Conservation (phyloP, 495 filamentous ascomycete species). For the Podospora tetraspora region DNA sequence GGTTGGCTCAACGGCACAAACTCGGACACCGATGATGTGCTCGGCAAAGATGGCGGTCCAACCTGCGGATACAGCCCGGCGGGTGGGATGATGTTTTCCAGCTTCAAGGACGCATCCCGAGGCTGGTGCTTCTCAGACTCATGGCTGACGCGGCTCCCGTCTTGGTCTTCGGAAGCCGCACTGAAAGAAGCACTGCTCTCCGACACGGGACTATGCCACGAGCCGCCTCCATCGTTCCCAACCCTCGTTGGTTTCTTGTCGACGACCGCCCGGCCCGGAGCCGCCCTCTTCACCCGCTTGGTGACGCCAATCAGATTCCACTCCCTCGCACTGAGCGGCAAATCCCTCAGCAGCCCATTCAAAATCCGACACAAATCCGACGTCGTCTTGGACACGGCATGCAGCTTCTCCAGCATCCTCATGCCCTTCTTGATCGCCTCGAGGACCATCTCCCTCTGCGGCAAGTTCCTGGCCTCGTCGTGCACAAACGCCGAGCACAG, state of each 20-base stretch:
- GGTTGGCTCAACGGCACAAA: background rate
- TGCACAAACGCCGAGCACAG: constrained; percentile 49
- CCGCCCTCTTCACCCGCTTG: constrained; percentile 18
- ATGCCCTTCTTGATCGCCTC: constrained; percentile 36
- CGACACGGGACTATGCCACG: background rate
- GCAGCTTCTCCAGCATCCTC: constrained; percentile 35
- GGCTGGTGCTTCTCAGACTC: background rate
- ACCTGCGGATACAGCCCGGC: background rate
- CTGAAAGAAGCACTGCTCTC: background rate
- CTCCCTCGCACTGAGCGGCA: constrained; percentile 25
- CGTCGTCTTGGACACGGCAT: constrained; percentile 25
- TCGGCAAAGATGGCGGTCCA: background rate
- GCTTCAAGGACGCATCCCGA: background rate
- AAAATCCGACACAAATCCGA: constrained; percentile 27
- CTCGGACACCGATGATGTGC: background rate
- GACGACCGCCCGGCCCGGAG: background rate
- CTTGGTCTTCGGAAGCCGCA: background rate
- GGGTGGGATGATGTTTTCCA: background rate
- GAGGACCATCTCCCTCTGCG: constrained; percentile 39
- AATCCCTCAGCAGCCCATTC: constrained; percentile 19
- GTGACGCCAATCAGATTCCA: constrained; percentile 18
- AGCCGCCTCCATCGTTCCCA: background rate
- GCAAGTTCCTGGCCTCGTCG: constrained; percentile 38
- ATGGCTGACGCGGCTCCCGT: background rate
- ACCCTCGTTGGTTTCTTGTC: background rate